Evolutionary conservation across 2,329 filamentous ascomycete species (phyloP), one percentile per base, ranked within the genome.

Genomic region (Periconia macrospinosa): DNA sequence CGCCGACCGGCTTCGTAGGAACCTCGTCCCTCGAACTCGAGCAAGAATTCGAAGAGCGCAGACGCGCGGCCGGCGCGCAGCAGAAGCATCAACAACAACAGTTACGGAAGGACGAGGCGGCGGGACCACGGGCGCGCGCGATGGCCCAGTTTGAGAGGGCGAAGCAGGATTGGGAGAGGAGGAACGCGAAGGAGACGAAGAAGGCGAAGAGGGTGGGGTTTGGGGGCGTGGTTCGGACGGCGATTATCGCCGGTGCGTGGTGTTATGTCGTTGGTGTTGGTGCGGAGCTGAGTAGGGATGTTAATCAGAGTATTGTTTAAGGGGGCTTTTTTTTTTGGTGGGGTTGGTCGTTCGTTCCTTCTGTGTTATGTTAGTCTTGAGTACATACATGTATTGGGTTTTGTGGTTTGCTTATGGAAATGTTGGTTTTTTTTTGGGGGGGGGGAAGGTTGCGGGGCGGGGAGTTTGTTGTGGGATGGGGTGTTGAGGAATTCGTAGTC

Each of bases 251-350:
- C 2, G 58, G 56, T 6, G 65, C 64, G 6, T 53, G 53, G 42
- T 72, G 69, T 45, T 73, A 73, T 55, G 55, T 71, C 30, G 61
- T 65, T 43, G 70, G 70, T 40, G 69, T 73, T 14, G 23, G 65
- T 37, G 69, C 63, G 5, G 70, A 73, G 50, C 14, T 60, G 42
- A 37, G 11, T 13, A 37, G 33, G 11, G 15, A 37, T n/a, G 11
- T 37, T 6, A 13, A 14, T 3, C 11, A 3, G 33, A 37, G 11
- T 37, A 10, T 37, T 37, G 33, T 3, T 37, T 13, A 37, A 37
- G 23, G 23, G 3, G 23, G 23, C 8, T 27, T 27, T 3, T 3
- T 27, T 27, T n/a, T n/a, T n/a, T n/a, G n/a, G n/a, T n/a, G n/a
- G n/a, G n/a, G 8, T 8, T 27, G 23, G 3, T 8, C 23, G 23